Evolutionary conservation across 163 green algal species (phyloP).

Genomic region (Scenedesmus sp.): DNA sequence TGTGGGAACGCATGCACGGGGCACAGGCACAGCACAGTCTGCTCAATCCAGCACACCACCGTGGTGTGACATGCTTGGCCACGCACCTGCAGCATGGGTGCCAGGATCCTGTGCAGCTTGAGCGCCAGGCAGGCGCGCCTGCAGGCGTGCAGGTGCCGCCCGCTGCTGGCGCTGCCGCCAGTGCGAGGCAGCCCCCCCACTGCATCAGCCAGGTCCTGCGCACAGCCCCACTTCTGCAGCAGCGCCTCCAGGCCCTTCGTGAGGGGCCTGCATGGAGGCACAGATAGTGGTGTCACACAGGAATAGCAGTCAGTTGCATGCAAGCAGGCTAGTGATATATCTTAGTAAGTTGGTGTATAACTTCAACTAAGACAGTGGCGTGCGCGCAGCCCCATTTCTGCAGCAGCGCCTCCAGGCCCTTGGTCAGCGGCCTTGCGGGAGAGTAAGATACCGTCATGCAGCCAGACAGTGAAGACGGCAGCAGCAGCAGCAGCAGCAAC

Average conservation of each 20-base stretch:
- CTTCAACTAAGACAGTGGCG: too few relatives aligned
- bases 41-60: not conserved
- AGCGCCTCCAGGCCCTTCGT: constrained; percentile 27
- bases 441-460: too few relatives aligned
- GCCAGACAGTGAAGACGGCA: not conserved
- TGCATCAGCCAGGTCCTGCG: not conserved
- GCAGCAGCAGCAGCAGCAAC: not conserved
- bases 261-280: too few relatives aligned
- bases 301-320: too few relatives aligned
- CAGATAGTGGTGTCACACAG: too few relatives aligned
- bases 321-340: too few relatives aligned
- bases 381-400: constrained; percentile 47
- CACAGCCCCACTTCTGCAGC: constrained; percentile 53
- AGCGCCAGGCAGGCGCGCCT: constrained; percentile 51
- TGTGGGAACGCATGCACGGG: too few relatives aligned
- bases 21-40: not conserved
- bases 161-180: constrained; percentile 16
- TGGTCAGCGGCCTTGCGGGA: constrained; percentile 40
- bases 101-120: constrained; percentile 45
- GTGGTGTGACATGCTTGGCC: not conserved
- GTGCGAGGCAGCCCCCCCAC: not conserved
- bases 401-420: constrained; percentile 49
- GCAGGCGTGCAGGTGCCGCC: constrained; percentile 38
- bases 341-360: too few relatives aligned
- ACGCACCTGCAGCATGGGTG: constrained; percentile 39